Evolutionary conservation across 2,329 filamentous ascomycete genomes (phyloP).

Genomic region (Trichoderma asperellum): DNA sequence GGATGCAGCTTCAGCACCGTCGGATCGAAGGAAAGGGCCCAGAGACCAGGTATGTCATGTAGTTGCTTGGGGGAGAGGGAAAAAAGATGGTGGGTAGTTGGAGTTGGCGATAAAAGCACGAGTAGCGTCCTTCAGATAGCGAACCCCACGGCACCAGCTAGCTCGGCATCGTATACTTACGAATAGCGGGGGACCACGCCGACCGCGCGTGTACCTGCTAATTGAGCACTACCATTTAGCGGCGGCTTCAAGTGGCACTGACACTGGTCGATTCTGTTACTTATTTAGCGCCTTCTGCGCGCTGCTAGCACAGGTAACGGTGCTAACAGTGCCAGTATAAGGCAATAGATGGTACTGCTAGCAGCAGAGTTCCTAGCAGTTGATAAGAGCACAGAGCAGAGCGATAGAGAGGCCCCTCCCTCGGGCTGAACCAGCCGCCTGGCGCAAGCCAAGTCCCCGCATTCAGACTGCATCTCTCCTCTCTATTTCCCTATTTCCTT

Average conservation of each 20-base stretch:
- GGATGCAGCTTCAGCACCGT: constrained; percentile 5
- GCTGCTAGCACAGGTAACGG: neutral
- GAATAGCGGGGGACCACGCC: neutral
- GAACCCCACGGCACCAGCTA: constrained; percentile 15
- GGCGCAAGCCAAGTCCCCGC: constrained; percentile 15
- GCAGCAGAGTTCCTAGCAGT: neutral
- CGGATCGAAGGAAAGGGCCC: neutral
- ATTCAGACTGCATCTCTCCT: neutral
- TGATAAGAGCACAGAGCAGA: constrained; percentile 1
- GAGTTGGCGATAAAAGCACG: constrained; percentile 8
- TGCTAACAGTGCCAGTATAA: constrained; percentile 4
- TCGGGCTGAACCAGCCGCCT: constrained; percentile 10
- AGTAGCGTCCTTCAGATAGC: neutral
- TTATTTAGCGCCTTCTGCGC: neutral
- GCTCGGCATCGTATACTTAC: constrained; percentile 17
- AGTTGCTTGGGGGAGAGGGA: neutral
- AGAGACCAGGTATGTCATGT: neutral
- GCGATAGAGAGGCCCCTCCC: neutral
- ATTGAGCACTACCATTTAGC: neutral
- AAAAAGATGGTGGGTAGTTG: constrained; percentile 17
- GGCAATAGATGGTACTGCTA: constrained; percentile 1
- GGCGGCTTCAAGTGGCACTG: constrained; percentile 2
- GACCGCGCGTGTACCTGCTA: neutral
- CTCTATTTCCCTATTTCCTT: neutral
- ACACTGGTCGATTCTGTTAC: neutral